Evolutionary conservation across 2,329 filamentous ascomycete species (phyloP), one percentile per base, ranked within the genome.

Genomic region (Beauveria medogensis): DNA sequence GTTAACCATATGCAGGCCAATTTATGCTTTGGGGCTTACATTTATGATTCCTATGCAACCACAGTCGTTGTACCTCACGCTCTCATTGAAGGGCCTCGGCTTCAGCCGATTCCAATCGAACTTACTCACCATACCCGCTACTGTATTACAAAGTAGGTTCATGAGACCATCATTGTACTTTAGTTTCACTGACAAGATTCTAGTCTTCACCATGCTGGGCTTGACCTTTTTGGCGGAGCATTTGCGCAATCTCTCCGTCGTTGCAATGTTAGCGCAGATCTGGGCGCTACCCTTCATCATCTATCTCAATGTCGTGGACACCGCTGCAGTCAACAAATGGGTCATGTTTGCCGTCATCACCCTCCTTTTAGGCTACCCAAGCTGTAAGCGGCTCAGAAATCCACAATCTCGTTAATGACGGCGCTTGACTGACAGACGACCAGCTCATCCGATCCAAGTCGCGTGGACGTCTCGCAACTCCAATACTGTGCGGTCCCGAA

Each of bases 401-500:
- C 14, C 34, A 1, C 60, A 62, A 8, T 48, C 52, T 4, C 37
- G 14, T 12, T 9, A 37, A 34, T 48, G 22, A 8, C 46, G 34
- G 10, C 28, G 28, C 44, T 6, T 8, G 41, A 16, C 56, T 59
- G 18, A 59, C 30, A 12, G 30, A 3, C 61, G 65, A 8, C 5
- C 51, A 68, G 67, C 72, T 1, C 80, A 86, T 65, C 79, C 82
- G 0, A 79, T 85, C 22, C 73, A 82, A 44, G 83, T 85, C 0
- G 82, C 80, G 0, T 80, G 82, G 71, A 82, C 78, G 0, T 82
- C 80, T 2, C 77, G 82, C 51, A 87, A 86, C 64, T 78, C 82
- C 0, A 82, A 83, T 50, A 79, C 79, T 2, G 84, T 86, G 1
- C 75, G 82, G 9, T 84, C 82, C 12, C 72, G 84, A 14, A 82